These are phyloP conservation scores for Salix arbutifolia DNA, from an alignment of 345 rosid species.

Conservation along the genomic window DNA sequence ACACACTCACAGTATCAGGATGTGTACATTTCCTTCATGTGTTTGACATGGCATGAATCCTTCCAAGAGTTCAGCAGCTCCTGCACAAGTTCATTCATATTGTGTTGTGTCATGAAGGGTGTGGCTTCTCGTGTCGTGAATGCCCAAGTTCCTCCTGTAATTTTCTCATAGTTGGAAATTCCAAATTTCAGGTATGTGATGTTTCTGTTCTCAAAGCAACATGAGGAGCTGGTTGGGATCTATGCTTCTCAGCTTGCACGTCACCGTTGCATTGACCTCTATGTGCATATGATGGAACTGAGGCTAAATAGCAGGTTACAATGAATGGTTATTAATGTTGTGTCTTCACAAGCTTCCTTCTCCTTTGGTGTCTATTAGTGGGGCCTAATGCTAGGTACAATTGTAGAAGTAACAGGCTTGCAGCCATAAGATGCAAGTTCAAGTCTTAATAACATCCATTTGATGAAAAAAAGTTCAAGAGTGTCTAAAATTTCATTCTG, in stretches of 20 bases:
- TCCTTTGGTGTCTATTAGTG: not conserved
- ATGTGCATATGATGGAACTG: constrained; percentile 97
- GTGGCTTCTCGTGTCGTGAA: not conserved
- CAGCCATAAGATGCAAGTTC: too few relatives aligned
- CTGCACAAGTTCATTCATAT: too few relatives aligned
- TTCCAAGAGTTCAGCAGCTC: too few relatives aligned
- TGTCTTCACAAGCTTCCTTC: not conserved
- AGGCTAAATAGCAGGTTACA: constrained; percentile 84
- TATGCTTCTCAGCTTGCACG: constrained; percentile 95
- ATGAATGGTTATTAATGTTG: not conserved
- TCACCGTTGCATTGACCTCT: constrained; percentile 92
- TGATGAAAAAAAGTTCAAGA: too few relatives aligned
- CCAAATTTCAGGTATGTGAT: constrained; percentile 74
- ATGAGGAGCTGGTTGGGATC: constrained; percentile 87
- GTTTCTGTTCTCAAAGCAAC: constrained; percentile 94
- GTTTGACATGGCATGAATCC: not conserved
- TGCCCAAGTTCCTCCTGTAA: not conserved
- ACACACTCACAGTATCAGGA: not conserved
- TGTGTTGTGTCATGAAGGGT: not conserved
- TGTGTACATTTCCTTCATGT: constrained; percentile 5
- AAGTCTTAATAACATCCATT: too few relatives aligned
- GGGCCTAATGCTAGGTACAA: too few relatives aligned
- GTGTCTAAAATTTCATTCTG: too few relatives aligned
- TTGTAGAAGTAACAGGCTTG: too few relatives aligned
- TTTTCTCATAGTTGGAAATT: constrained; percentile 22